Evolutionary conservation across 768 basidiomycete species (phyloP).

Genomic region (Leucocoprinus leucothites): DNA sequence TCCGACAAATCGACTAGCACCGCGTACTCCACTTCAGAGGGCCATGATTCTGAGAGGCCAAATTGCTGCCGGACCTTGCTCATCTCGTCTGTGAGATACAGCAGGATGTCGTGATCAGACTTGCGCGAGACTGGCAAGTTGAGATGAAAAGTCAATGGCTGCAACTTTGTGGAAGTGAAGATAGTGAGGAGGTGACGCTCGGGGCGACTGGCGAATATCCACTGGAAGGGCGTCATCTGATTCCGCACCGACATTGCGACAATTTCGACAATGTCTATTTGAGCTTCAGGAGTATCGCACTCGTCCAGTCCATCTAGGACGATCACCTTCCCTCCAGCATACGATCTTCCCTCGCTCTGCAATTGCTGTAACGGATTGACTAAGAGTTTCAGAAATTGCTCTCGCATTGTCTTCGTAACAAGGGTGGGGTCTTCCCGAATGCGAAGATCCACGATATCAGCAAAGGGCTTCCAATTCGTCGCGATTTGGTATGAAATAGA

Average conservation of each 20-base stretch:
- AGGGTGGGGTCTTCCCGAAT: background rate
- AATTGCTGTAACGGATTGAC: background rate
- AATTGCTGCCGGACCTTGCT: background rate
- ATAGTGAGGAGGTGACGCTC: conserved; percentile 2
- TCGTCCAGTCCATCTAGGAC: conserved; percentile 14
- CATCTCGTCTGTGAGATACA: conserved; percentile 10
- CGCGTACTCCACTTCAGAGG: background rate
- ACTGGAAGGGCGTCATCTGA: background rate
- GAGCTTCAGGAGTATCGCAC: background rate
- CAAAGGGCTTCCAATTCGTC: background rate
- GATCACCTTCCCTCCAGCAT: background rate
- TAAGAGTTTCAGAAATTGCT: conserved; percentile 7
- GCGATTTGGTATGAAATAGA: conserved; percentile 7
- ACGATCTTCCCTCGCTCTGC: no score
- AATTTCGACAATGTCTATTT: background rate
- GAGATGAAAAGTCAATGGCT: background rate
- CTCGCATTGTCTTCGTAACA: background rate
- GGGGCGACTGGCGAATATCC: background rate
- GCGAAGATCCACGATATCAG: background rate
- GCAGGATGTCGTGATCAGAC: conserved; percentile 8
- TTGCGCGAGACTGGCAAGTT: conserved; percentile 9
- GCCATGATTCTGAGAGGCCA: conserved; percentile 7
- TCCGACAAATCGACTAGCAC: conserved; percentile 2
- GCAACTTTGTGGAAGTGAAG: background rate
- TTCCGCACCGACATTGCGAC: background rate